Evolutionary conservation across 2,329 filamentous ascomycete genomes (phyloP).

Genomic region (Fonsecaea nubica): DNA sequence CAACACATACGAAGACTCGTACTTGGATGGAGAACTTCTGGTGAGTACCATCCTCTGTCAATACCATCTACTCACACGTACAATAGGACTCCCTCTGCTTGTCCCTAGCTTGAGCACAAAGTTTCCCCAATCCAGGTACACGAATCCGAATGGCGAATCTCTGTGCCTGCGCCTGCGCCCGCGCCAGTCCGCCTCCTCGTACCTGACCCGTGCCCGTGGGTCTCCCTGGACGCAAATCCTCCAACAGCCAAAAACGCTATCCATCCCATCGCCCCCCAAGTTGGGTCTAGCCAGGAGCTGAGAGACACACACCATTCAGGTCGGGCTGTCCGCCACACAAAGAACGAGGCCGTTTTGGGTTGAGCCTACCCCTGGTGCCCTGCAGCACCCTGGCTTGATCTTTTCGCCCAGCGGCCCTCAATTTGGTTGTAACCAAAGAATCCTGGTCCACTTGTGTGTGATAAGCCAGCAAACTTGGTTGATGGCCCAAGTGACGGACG

Average conservation of each 20-base stretch:
- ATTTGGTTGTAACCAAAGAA: slow-evolving; percentile 10
- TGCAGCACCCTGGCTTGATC: slow-evolving; percentile 14
- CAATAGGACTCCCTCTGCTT: background rate
- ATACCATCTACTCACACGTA: background rate
- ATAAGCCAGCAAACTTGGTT: slow-evolving; percentile 20
- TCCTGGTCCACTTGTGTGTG: slow-evolving; percentile 20
- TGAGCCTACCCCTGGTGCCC: slow-evolving; percentile 22
- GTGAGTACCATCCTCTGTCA: background rate
- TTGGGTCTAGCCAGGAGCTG: slow-evolving; percentile 28
- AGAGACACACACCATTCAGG: background rate
- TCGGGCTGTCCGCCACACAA: slow-evolving; percentile 8
- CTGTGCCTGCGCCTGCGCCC: background rate
- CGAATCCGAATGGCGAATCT: background rate
- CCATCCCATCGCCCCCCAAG: slow-evolving; percentile 2
- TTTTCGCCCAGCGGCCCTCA: slow-evolving; percentile 12
- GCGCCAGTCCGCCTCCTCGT: background rate
- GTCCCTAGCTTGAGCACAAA: background rate
- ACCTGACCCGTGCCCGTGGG: background rate
- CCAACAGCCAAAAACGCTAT: background rate
- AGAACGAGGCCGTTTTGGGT: slow-evolving; percentile 9
- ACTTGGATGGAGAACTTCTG: background rate
- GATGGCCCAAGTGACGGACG: slow-evolving; percentile 3
- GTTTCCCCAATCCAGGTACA: background rate
- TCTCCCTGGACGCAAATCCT: slow-evolving; percentile 3
- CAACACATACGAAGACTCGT: background rate